Base-by-base conservation (phyloP, 139 green algal species). In the Ettlia oleoabundans region DNA sequence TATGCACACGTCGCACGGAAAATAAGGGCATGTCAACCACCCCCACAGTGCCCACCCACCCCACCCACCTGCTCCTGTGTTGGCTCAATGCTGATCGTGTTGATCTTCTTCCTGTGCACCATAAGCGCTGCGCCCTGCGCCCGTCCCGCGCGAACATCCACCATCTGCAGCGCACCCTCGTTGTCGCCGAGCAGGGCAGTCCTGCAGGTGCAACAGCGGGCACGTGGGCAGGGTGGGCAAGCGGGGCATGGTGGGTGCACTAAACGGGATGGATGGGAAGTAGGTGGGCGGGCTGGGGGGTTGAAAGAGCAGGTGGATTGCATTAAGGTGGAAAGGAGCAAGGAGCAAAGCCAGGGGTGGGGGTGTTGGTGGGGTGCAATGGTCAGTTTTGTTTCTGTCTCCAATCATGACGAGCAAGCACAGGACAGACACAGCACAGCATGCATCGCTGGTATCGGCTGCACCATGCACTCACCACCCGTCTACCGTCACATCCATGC, bases 51-150 rank as follows among this genome's bases (percentile, higher is more conserved):
- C n/a, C n/a, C n/a, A n/a, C n/a, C n/a, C 9, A 21, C 13, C 21
- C 13, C 37, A 18, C 77, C 24, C 83, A 83, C 62, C 41, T 74
- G 83, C 83, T 86, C 79, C 41, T 80, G 38, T 3, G 21, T 8
- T 0, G 86, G 83, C 28, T 89, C 88, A 26, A 86, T 65, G 53
- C 82, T 52, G 41, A 93, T 43, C 2, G 88, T 92, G 78, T 94
- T 95, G 78, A 95, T 82, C 83, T 94, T 94, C 43, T 84, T 91
- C 82, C 70, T 32, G 61, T 87, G 80, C 42, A 92, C 32, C 22
- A 30, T 75, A 3, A 81, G 30, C n/a, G n/a, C 21, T 0, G n/a
- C 32, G 7, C 47, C 71, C 35, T n/a, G 13, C 22, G 26, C 35
- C 47, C 3, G 42, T 53, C 51, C 37, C 35, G 53, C 38, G 4